These are phyloP conservation scores for Fusarium liriodendri DNA, from an alignment of 2,329 filamentous ascomycete genomes.

Conservation along the genomic window DNA sequence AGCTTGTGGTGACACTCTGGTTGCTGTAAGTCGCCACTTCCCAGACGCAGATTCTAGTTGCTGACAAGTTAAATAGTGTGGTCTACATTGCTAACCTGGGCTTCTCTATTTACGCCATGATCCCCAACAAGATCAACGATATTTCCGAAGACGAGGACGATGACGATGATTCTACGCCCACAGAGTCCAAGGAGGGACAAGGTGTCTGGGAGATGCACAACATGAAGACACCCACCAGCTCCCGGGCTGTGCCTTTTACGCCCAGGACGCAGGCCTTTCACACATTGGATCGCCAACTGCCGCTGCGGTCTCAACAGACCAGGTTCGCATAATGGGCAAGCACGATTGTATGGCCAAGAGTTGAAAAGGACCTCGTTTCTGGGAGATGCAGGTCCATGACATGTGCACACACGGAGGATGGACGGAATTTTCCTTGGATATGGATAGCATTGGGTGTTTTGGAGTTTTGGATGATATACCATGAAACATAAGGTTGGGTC, in stretches of 20 bases:
- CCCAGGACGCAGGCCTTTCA: slow-evolving; percentile 77
- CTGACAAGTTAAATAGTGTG: slow-evolving; percentile 53
- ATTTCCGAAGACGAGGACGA: slow-evolving; percentile 55
- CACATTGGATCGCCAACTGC: slow-evolving; percentile 68
- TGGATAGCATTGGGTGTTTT: slow-evolving; percentile 33
- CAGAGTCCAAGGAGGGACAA: slow-evolving; percentile 52
- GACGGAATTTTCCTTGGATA: slow-evolving; percentile 23
- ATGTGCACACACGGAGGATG: background rate
- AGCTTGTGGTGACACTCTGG: slow-evolving; percentile 72
- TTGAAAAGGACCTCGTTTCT: background rate
- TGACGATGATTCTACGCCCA: slow-evolving; percentile 51
- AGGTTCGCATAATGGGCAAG: slow-evolving; percentile 22
- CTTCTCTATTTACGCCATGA: slow-evolving; percentile 68
- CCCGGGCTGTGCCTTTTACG: slow-evolving; percentile 63
- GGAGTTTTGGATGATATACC: slow-evolving; percentile 36
- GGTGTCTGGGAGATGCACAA: slow-evolving; percentile 69
- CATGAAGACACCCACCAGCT: slow-evolving; percentile 53
- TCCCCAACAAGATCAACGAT: slow-evolving; percentile 66
- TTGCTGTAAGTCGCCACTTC: slow-evolving; percentile 70
- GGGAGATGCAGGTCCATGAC: background rate
- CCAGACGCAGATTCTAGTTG: background rate
- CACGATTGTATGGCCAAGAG: background rate
- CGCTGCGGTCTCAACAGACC: slow-evolving; percentile 55
- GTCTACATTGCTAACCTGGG: slow-evolving; percentile 70
- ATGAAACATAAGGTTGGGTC: slow-evolving; percentile 20